A percentile compares a stretch with the other conserved stretches of the same genome.
These are phyloP conservation scores for Talaromyces sp. DNA, from an alignment of 2,329 filamentous ascomycete species.

Conservation along the genomic window DNA sequence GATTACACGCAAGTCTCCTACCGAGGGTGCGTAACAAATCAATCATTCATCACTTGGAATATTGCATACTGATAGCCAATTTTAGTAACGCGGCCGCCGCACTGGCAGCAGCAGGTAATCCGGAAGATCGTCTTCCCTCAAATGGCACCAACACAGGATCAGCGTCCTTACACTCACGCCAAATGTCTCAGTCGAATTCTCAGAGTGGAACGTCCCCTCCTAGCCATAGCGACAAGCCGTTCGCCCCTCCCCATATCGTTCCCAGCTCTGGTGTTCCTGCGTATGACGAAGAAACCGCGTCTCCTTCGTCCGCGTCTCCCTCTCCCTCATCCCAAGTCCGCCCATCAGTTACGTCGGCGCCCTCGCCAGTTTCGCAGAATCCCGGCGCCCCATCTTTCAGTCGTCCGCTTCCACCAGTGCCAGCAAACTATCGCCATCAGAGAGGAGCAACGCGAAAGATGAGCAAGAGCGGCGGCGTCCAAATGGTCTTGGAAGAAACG, in stretches of 20 bases:
- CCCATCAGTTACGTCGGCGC: constrained; percentile 12
- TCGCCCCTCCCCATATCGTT: not conserved
- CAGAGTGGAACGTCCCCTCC: constrained; percentile 24
- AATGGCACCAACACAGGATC: constrained; percentile 14
- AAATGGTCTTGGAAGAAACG: constrained; percentile 83
- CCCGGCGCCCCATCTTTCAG: constrained; percentile 30
- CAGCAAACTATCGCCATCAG: constrained; percentile 40
- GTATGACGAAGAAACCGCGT: constrained; percentile 15
- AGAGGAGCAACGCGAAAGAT: constrained; percentile 63
- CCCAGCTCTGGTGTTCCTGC: not conserved
- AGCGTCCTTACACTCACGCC: constrained; percentile 24
- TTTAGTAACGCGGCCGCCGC: constrained; percentile 32
- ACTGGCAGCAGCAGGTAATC: constrained; percentile 34
- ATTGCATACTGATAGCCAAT: constrained; percentile 2
- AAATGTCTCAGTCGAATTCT: constrained; percentile 31
- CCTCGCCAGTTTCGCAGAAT: constrained; percentile 21
- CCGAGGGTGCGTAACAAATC: constrained; percentile 22
- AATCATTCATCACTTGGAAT: not conserved
- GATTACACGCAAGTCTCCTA: constrained; percentile 86
- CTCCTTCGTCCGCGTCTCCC: too few species aligned
- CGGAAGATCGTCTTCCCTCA: constrained; percentile 31
- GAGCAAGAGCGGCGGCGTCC: constrained; percentile 76
- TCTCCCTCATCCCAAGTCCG: constrained; percentile 18
- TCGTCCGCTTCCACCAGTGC: constrained; percentile 30
- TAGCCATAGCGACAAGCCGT: constrained; percentile 23